Evolutionary conservation across 441 rosid genomes (phyloP).

Genomic region (Eutrema salsugineum): DNA sequence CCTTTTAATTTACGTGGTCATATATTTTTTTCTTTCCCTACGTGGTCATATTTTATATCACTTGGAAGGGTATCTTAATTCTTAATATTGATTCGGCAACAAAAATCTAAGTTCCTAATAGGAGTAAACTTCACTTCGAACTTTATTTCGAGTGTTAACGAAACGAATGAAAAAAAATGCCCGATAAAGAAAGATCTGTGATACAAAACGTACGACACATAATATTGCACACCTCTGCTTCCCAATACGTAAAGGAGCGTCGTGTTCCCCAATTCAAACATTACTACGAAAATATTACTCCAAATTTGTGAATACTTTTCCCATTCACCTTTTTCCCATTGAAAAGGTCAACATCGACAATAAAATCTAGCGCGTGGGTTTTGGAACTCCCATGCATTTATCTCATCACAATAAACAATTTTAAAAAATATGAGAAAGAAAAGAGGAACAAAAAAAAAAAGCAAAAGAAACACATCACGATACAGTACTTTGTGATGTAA

Average conservation of each 20-base stretch:
- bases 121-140: neutral
- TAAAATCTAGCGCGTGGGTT: constrained; percentile 31
- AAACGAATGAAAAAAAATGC: neutral
- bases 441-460: neutral
- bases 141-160: neutral
- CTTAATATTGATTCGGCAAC: neutral
- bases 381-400: constrained; percentile 29
- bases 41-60: too few species aligned
- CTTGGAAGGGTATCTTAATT: too few species aligned
- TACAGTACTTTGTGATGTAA: constrained; percentile 55
- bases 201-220: neutral
- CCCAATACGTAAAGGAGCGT: neutral
- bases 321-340: too few species aligned
- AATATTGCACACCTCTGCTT: neutral
- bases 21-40: too few species aligned
- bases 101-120: neutral
- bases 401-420: constrained; percentile 14
- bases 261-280: neutral
- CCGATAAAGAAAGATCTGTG: neutral
- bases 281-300: neutral
- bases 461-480: constrained; percentile 30
- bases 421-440: neutral
- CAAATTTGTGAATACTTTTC: constrained; percentile 7
- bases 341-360: constrained; percentile 31
- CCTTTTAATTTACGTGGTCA: too few species aligned